Base-by-base conservation (phyloP, 1,284 basidiomycete genomes). In the Boletus austroedulis region DNA sequence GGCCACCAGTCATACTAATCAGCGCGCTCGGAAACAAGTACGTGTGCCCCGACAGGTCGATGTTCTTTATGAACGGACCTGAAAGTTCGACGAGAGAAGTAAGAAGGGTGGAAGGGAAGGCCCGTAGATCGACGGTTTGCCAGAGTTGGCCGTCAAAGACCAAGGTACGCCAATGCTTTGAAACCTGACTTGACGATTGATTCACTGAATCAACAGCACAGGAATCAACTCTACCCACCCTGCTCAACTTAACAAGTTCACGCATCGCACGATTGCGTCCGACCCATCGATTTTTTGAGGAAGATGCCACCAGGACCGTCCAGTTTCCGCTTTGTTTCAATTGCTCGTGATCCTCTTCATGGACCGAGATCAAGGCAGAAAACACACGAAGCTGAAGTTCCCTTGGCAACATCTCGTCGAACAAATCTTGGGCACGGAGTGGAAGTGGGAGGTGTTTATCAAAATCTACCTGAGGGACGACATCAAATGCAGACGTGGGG, bases 81-180 rank as follows among this genome's bases (percentile, higher is more conserved):
- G 85, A 83, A 12, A 71, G 67, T 49, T 78, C 67, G 40, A 82
- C 76, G 31, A 89, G 73, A 38, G 79, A 80, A 36, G 78, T 61
- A 31, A 92, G 65, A 45, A 85, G 73, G 31, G 71, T 68, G 52
- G 78, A 74, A 19, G 85, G 81, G 71, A 89, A 87, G 5, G 82
- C 74, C 10, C 73, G 79, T 40, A 91, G 77, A 68, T 90, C 80
- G 40, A 92, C 73, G 50, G 80, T 65, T 29, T 78, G 70, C 94
- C 95, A 97, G 19, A 96, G 80, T 69, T 94, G 90, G 10, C 94
- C 94, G 70, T 97, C 95, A 62, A 90, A 86, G 47, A 89, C 86
- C 32, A 95, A 83, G 8, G 77, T 70, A 53, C 82, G 85, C 94
- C 94, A 98, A 5, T 78, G 69, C 68, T 84, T 89, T 21, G 89